Conservation (phyloP, 192 early-diverging fungal species). For the Entomortierella lignicola region DNA sequence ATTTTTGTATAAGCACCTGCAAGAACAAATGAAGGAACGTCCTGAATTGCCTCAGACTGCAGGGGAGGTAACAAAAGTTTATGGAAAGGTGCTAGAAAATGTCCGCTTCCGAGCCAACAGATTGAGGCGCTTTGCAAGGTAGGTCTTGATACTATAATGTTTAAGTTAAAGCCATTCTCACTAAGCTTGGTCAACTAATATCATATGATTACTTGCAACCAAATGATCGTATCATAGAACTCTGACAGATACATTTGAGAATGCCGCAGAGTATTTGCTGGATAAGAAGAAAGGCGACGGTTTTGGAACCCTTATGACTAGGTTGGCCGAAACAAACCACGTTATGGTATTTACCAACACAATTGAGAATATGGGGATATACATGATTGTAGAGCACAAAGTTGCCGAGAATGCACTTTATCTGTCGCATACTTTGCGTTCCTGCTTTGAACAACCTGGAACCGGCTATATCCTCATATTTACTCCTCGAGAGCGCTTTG, state of each 20-base stretch:
- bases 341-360: conserved; percentile 78
- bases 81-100: conserved; percentile 72
- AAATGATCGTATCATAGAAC: conserved; percentile 48
- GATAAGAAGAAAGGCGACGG: conserved; percentile 61
- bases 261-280: conserved; percentile 81
- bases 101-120: conserved; percentile 73
- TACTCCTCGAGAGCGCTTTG: conserved; percentile 66
- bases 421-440: conserved; percentile 62
- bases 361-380: conserved; percentile 75
- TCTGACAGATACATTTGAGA: conserved; percentile 69
- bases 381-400: conserved; percentile 80
- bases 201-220: not conserved
- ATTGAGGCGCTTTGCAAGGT: conserved; percentile 72
- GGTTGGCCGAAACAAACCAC: conserved; percentile 76
- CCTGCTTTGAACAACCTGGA: conserved; percentile 58
- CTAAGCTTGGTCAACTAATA: too few species aligned
- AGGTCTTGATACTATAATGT: conserved; percentile 2
- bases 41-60: conserved; percentile 38
- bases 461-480: conserved; percentile 70
- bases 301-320: conserved; percentile 66
- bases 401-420: conserved; percentile 62
- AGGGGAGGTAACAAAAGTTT: conserved; percentile 62
- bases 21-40: conserved; percentile 53
- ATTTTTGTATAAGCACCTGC: conserved; percentile 62
- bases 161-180: too few species aligned